A percentile compares a stretch with the other conserved stretches of the same genome.
These are phyloP conservation scores for Starmerella davenportii DNA, from an alignment of 805 yeast genomes.

Conservation along the genomic window DNA sequence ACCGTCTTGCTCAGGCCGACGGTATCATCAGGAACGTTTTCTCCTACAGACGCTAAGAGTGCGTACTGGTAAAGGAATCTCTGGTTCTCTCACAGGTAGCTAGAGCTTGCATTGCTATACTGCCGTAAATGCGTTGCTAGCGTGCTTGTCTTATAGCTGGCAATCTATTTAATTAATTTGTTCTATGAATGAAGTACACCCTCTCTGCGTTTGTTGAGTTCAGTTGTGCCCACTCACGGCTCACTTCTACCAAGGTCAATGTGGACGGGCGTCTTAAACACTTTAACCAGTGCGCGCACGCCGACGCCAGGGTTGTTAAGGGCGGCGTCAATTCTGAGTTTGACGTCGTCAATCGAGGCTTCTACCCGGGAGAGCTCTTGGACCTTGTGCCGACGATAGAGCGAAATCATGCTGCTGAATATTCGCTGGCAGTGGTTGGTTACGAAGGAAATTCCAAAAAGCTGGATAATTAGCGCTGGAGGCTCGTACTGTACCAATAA, in stretches of 20 bases:
- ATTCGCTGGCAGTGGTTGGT: background rate
- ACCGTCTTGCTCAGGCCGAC: constrained; percentile 98
- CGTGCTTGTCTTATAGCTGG: too few species aligned
- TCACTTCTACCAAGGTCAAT: too few species aligned
- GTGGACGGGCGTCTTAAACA: background rate
- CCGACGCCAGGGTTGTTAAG: background rate
- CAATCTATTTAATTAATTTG: too few species aligned
- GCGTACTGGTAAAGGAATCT: background rate
- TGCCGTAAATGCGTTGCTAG: too few species aligned
- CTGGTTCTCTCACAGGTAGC: too few species aligned
- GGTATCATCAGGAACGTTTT: constrained; percentile 75
- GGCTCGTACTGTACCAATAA: background rate
- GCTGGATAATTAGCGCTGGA: background rate
- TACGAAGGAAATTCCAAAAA: background rate
- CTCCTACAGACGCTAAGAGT: constrained; percentile 24
- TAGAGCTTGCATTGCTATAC: too few species aligned
- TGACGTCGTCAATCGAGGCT: background rate
- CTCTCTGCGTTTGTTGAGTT: too few species aligned
- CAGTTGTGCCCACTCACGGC: too few species aligned
- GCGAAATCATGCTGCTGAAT: background rate
- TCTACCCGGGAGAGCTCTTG: background rate
- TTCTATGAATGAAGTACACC: too few species aligned
- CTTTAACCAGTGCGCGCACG: background rate
- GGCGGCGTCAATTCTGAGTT: background rate
- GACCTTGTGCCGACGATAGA: background rate